Conservation (phyloP, 208 protist species). For the Leptomonas pyrrhocoris region DNA sequence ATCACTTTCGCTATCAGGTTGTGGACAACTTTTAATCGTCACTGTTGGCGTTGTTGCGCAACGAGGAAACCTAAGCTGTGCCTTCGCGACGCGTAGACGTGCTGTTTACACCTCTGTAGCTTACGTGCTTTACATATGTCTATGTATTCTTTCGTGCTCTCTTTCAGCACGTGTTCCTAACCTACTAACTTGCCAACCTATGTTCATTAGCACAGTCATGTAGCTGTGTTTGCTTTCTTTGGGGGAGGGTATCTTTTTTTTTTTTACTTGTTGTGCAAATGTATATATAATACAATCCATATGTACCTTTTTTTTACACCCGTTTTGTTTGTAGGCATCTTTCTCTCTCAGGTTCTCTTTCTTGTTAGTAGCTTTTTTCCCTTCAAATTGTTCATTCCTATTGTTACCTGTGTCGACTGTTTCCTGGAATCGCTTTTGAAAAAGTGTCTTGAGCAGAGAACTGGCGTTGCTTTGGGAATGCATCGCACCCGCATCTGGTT, state of each 20-base stretch:
- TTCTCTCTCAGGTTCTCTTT: constrained; percentile 12
- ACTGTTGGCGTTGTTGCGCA: background rate
- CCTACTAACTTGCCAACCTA: background rate
- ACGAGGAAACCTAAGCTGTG: background rate
- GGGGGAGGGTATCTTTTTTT: background rate
- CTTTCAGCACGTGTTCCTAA: background rate
- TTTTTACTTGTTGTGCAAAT: background rate
- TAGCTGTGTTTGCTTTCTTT: background rate
- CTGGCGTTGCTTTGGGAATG: too few relatives aligned
- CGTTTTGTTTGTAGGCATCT: background rate
- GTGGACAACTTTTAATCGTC: constrained; percentile 52
- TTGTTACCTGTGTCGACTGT: too few relatives aligned
- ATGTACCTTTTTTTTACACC: constrained; percentile 2
- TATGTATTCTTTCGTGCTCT: background rate
- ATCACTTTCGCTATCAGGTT: constrained; percentile 67
- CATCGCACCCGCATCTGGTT: too few relatives aligned
- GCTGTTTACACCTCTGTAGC: constrained; percentile 25
- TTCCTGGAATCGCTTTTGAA: too few relatives aligned
- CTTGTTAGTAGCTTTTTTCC: background rate
- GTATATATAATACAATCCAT: background rate
- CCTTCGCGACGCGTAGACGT: background rate
- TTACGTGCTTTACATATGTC: background rate
- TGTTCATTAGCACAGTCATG: too few relatives aligned
- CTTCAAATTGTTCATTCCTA: too few relatives aligned
- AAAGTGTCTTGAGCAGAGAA: too few relatives aligned